Percentiles rank a stretch among this genome's conserved stretches.
Evolutionary conservation across 2,329 filamentous ascomycete species (phyloP).

Genomic region (Pyricularia grisea): DNA sequence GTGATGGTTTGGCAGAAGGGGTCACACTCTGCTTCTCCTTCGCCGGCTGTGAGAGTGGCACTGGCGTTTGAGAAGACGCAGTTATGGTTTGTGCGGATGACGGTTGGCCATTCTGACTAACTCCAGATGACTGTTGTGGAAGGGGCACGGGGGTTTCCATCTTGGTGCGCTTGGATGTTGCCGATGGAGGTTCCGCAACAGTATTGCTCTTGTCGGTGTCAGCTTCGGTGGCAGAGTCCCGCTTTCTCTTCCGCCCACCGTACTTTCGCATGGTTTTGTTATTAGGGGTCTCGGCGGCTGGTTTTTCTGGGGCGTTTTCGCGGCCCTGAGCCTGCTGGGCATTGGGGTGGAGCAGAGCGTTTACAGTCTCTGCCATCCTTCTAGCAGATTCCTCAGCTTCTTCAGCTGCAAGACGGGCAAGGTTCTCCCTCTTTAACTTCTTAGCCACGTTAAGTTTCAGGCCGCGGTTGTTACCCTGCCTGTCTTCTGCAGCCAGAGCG

Average conservation of each 20-base stretch:
- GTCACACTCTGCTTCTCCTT: conserved; percentile 15
- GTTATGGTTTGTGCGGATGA: conserved; percentile 10
- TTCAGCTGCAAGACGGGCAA: conserved; percentile 51
- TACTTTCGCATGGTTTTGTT: conserved; percentile 10
- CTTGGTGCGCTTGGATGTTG: conserved; percentile 13
- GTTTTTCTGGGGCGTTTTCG: conserved; percentile 8
- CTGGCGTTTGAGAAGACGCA: conserved; percentile 19
- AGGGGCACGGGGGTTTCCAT: conserved; percentile 28
- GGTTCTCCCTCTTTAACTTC: conserved; percentile 59
- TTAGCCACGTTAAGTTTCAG: conserved; percentile 75
- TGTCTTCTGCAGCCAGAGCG: conserved; percentile 48
- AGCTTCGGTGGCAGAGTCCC: conserved; percentile 19
- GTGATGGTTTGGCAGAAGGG: not conserved
- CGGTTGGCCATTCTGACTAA: conserved; percentile 11
- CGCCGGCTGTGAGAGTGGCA: conserved; percentile 20
- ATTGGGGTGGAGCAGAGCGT: conserved; percentile 1
- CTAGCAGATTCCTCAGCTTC: conserved; percentile 38
- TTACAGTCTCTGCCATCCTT: conserved; percentile 16
- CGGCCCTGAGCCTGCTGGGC: conserved; percentile 8
- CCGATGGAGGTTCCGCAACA: conserved; percentile 8
- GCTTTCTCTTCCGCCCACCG: conserved; percentile 22
- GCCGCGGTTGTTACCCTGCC: conserved; percentile 58
- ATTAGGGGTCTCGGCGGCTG: not conserved
- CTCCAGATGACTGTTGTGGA: conserved; percentile 15
- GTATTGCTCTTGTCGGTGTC: conserved; percentile 18